Evolutionary conservation across 768 basidiomycete species (phyloP).

Genomic region (Fomitopsis pulvina): DNA sequence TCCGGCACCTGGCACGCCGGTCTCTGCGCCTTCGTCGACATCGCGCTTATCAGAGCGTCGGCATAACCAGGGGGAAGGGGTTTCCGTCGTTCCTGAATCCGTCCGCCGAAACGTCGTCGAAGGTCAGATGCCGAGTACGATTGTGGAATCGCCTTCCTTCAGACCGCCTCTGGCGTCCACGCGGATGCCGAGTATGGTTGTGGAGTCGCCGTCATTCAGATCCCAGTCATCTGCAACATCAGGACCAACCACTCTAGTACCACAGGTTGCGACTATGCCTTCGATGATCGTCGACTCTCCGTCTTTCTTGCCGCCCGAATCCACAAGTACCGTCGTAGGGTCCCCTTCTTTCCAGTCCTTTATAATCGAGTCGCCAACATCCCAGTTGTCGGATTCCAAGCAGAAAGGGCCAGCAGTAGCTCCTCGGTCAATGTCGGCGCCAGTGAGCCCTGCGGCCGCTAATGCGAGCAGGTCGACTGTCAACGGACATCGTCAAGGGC

Average conservation of each 20-base stretch:
- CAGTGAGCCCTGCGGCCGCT: not conserved
- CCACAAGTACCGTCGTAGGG: slow-evolving; percentile 1
- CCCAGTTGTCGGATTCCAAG: slow-evolving; percentile 1
- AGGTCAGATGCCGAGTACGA: slow-evolving; percentile 19
- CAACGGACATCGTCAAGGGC: slow-evolving; percentile 7
- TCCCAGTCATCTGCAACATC: no score
- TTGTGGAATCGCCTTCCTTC: slow-evolving; percentile 24
- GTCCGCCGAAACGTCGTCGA: not conserved
- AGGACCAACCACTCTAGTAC: no score
- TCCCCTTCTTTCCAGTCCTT: slow-evolving; percentile 9
- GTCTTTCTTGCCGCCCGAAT: slow-evolving; percentile 5
- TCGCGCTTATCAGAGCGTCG: slow-evolving; percentile 1
- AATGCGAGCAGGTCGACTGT: not conserved
- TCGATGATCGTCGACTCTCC: slow-evolving; percentile 14
- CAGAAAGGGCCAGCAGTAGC: not conserved
- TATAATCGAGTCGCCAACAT: slow-evolving; percentile 20
- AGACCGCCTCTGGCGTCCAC: slow-evolving; percentile 1
- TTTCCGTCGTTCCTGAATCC: slow-evolving; percentile 1
- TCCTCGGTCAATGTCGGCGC: not conserved
- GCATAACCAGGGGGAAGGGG: not conserved
- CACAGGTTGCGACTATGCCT: no score
- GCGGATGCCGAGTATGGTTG: slow-evolving; percentile 1
- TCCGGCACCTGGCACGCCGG: slow-evolving; percentile 7
- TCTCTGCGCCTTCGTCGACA: slow-evolving; percentile 10
- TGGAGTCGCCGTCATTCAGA: slow-evolving; percentile 15